Base-by-base conservation (phyloP, 1,284 basidiomycete species). In the Bjerkandera adusta region DNA sequence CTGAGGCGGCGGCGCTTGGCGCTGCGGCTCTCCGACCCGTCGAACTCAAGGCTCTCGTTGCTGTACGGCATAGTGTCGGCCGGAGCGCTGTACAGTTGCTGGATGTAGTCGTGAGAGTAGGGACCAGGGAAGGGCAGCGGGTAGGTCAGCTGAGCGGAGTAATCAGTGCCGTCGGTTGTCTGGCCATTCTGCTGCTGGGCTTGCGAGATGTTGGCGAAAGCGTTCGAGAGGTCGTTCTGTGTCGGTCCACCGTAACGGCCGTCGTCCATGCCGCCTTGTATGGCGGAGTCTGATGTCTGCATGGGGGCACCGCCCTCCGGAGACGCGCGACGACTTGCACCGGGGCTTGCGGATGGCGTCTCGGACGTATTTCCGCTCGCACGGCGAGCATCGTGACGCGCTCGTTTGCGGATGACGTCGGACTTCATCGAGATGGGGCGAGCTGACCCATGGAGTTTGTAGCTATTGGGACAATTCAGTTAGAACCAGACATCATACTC, bases 361-460 rank as follows among this genome's bases (percentile, higher is more conserved):
- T 83, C 81, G 44, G 75, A 69, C 34, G 68, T 61, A 20, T 68
- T 71, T 51, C 68, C 68, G 15, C 70, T 72, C 48, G 65, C 57
- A 22, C 82, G 75, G 24, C 83, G 75, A 16, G 82, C 80, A 49
- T 89, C 85, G 56, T 88, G 85, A 3, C 87, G 74, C 3, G 87
- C 86, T 30, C 87, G 82, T 59, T 89, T 90, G 55, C 87, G 83
- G 56, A 90, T 88, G 37, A 89, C 81, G 54, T 90, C 87, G 8
- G 85, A 89, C 64, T 90, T 90, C 88, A 90, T 90, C 13, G 85
- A 87, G 56, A 90, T 88, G 4, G 88, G 87, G 34, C 88, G 81
- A 4, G 85, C 79, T 24, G 85, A 83, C 21, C 87, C 87, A 61
- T 90, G 88, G 10, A 90, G 68, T 64, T 90, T 90, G 68, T 87